Percentiles rank a stretch among this genome's conserved stretches.
phyloP scores from a whole-genome alignment of 1,139 yeast species.

The Blastobotrys elegans region DNA sequence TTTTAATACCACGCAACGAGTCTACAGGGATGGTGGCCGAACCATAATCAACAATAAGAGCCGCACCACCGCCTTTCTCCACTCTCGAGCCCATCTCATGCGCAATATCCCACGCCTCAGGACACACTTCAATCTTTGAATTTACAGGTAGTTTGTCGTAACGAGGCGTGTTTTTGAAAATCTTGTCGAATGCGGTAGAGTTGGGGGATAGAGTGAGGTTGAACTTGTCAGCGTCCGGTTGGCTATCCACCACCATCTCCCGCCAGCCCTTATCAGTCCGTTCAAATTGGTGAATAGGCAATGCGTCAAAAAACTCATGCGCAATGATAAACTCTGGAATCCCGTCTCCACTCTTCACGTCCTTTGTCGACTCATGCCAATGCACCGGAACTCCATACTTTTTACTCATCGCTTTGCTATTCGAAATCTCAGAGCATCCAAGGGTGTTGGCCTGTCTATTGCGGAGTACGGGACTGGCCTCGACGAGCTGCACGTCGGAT shows the following conservation, averaged over 20 bases:
- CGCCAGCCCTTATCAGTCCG: conserved; percentile 60
- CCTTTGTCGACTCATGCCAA: conserved; percentile 72
- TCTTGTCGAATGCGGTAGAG: conserved; percentile 37
- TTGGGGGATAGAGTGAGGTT: conserved; percentile 60
- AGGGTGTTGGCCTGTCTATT: conserved; percentile 50
- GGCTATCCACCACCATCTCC: conserved; percentile 59
- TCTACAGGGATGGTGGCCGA: conserved; percentile 60
- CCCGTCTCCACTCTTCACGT: conserved; percentile 38
- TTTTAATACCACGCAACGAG: conserved; percentile 66
- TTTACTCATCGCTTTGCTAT: conserved; percentile 40
- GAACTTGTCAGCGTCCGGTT: conserved; percentile 33
- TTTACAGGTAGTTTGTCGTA: conserved; percentile 52
- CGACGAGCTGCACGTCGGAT: conserved; percentile 52
- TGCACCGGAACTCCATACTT: conserved; percentile 48
- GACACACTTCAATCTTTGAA: conserved; percentile 65
- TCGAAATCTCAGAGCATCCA: conserved; percentile 37
- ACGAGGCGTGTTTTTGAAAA: conserved; percentile 41
- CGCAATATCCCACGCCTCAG: conserved; percentile 56
- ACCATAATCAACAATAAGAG: conserved; percentile 76
- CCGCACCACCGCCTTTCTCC: conserved; percentile 43
- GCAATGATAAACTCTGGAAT: conserved; percentile 64
- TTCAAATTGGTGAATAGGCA: conserved; percentile 70
- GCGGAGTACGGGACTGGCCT: conserved; percentile 66
- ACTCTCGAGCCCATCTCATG: conserved; percentile 31
- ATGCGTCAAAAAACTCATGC: conserved; percentile 84